phyloP scores from a whole-genome alignment of 208 protist genomes.

The Trypanosoma rangeli region DNA sequence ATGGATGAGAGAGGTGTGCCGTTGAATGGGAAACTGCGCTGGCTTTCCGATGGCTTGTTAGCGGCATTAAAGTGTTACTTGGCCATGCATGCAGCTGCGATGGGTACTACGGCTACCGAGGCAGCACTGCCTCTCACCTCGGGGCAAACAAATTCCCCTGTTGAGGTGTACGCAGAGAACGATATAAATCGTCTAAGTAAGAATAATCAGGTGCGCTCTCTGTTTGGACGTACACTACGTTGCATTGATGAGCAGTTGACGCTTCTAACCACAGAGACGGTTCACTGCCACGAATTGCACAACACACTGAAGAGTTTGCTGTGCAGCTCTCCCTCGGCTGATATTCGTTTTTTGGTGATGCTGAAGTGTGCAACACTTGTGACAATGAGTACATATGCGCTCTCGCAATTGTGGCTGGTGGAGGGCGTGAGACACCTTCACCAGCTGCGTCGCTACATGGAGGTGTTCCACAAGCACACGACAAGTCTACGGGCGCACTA shows the following conservation, averaged over 20 bases:
- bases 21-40: not conserved
- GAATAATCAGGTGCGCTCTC: not conserved
- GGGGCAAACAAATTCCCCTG: not conserved
- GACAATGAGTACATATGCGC: constrained; percentile 35
- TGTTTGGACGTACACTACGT: constrained; percentile 25
- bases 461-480: constrained; percentile 42
- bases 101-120: not conserved
- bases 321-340: constrained; percentile 20
- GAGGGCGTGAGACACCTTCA: constrained; percentile 34
- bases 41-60: constrained; percentile 25
- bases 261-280: constrained; percentile 20
- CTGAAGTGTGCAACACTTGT: constrained; percentile 52
- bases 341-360: constrained; percentile 55
- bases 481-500: constrained; percentile 33
- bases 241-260: constrained; percentile 36
- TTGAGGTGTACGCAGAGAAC: not conserved
- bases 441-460: constrained; percentile 44
- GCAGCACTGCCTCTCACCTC: too few relatives aligned
- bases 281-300: not conserved
- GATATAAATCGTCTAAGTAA: not conserved
- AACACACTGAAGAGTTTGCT: not conserved
- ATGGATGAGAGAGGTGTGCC: not conserved
- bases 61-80: constrained; percentile 13
- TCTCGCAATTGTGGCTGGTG: constrained; percentile 42
- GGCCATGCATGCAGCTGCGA: constrained; percentile 3